Evolutionary conservation across 257 asterid species (phyloP).

Genomic region (Linaria vulgaris): DNA sequence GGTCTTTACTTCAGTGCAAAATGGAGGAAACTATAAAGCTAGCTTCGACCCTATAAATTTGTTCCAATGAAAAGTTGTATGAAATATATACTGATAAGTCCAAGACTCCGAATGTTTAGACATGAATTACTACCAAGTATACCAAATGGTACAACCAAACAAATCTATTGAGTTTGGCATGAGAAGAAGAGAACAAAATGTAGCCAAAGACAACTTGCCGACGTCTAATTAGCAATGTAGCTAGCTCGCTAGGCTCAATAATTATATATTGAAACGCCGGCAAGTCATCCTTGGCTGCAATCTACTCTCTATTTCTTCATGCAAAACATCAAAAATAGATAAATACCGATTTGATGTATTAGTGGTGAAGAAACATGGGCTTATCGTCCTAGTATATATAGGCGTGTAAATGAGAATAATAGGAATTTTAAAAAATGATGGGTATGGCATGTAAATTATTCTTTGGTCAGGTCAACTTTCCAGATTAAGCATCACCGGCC

Average conservation of each 20-base stretch:
- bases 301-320: constrained; percentile 37
- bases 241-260: background rate
- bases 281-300: constrained; percentile 71
- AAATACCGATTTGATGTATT: background rate
- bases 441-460: constrained; percentile 18
- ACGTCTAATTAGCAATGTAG: too few relatives aligned
- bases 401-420: constrained; percentile 21
- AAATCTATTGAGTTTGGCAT: constrained; percentile 28
- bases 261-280: constrained; percentile 19
- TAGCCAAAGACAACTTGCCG: constrained; percentile 54
- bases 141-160: too few relatives aligned
- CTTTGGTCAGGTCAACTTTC: constrained; percentile 33
- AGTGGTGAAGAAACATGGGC: constrained; percentile 10
- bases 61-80: too few relatives aligned
- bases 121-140: too few relatives aligned
- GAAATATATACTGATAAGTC: too few relatives aligned
- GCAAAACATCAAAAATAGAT: constrained; percentile 31
- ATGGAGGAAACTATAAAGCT: too few relatives aligned
- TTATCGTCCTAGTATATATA: constrained; percentile 17
- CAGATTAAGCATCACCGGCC: constrained; percentile 3
- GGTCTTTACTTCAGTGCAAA: too few relatives aligned
- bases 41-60: too few relatives aligned
- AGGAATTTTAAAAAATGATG: background rate
- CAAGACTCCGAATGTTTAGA: too few relatives aligned
- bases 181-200: constrained; percentile 38